Conservation (phyloP, 2,329 filamentous ascomycete species). For the Hymenoscyphus albidus region DNA sequence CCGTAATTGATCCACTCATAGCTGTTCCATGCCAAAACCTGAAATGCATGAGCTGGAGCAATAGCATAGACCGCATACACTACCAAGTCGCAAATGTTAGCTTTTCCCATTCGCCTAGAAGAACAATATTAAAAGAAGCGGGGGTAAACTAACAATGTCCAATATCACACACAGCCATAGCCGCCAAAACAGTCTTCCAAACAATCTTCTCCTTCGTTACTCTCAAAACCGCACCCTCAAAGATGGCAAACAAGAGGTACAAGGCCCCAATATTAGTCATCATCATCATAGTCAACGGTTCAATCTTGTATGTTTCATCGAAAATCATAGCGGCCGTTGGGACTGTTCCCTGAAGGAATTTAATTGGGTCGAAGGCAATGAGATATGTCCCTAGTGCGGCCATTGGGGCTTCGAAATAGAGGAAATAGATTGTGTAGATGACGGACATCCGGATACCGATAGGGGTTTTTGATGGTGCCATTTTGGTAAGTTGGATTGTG, state of each 20-base stretch:
- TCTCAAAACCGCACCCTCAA: slow-evolving; percentile 32
- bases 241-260: slow-evolving; percentile 34
- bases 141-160: slow-evolving; percentile 26
- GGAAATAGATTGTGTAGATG: slow-evolving; percentile 29
- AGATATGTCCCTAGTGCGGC: slow-evolving; percentile 27
- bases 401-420: slow-evolving; percentile 28
- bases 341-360: slow-evolving; percentile 24
- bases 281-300: slow-evolving; percentile 25
- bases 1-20: slow-evolving; percentile 39
- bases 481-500: neutral
- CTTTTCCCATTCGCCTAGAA: neutral
- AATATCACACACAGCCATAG: slow-evolving; percentile 30
- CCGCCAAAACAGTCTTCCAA: slow-evolving; percentile 29
- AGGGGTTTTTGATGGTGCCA: slow-evolving; percentile 2
- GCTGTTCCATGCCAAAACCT: slow-evolving; percentile 33
- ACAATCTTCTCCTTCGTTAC: slow-evolving; percentile 30
- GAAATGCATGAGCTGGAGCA: slow-evolving; percentile 29
- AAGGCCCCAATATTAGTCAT: slow-evolving; percentile 33
- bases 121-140: neutral
- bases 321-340: slow-evolving; percentile 21
- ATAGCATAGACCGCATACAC: slow-evolving; percentile 36
- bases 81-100: neutral
- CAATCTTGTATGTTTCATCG: neutral
- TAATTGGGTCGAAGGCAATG: slow-evolving; percentile 18
- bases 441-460: slow-evolving; percentile 15